phyloP scores from a whole-genome alignment of 1,284 basidiomycete species.

The Cystobasidium pallidum region DNA sequence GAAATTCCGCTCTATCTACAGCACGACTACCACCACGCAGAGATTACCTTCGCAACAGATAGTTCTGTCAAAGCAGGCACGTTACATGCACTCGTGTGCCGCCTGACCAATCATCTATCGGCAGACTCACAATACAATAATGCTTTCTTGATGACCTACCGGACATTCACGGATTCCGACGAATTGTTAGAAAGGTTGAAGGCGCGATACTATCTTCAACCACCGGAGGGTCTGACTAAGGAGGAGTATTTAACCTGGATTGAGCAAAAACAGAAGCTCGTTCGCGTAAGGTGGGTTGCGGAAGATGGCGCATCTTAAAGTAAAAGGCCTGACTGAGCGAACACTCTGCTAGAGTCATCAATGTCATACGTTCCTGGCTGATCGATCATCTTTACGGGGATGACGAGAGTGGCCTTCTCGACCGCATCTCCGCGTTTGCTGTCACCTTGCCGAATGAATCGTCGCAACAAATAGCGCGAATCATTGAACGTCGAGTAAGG shows the following conservation, averaged over 20 bases:
- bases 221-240: constrained; percentile 70
- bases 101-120: constrained; percentile 77
- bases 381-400: constrained; percentile 58
- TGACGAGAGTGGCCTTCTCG: constrained; percentile 54
- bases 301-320: constrained; percentile 71
- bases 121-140: constrained; percentile 78
- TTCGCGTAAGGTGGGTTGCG: constrained; percentile 74
- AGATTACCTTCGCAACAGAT: constrained; percentile 82
- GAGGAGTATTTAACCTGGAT: constrained; percentile 80
- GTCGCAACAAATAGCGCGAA: constrained; percentile 55
- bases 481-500: constrained; percentile 56
- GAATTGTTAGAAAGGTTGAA: constrained; percentile 85
- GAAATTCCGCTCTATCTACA: constrained; percentile 61
- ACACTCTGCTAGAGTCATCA: constrained; percentile 53
- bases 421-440: constrained; percentile 56
- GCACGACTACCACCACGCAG: constrained; percentile 74
- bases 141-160: constrained; percentile 95
- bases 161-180: constrained; percentile 86
- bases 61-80: constrained; percentile 83
- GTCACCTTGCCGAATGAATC: constrained; percentile 54
- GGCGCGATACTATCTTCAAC: constrained; percentile 76
- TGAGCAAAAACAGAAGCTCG: constrained; percentile 83
- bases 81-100: constrained; percentile 79
- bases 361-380: constrained; percentile 59
- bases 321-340: constrained; percentile 64